Evolutionary conservation across 176 grass and related monocot genomes (phyloP).

Genomic region (Oryza meridionalis): DNA sequence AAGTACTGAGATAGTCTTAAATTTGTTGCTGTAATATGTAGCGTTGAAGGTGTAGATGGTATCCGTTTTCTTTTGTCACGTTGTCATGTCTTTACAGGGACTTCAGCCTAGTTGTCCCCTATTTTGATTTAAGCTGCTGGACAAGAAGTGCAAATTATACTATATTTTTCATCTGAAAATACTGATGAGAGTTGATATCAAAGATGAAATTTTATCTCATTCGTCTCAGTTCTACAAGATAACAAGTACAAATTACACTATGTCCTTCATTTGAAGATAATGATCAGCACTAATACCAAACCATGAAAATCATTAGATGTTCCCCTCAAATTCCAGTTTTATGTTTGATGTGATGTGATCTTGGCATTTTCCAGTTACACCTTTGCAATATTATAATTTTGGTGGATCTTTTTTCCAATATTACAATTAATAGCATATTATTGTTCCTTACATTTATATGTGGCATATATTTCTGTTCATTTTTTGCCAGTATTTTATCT

Average conservation of each 20-base stretch:
- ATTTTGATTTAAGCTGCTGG: not conserved
- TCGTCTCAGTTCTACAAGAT: not conserved
- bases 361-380: slow-evolving; percentile 3
- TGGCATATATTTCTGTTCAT: not conserved
- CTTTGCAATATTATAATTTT: not conserved
- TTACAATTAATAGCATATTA: not conserved
- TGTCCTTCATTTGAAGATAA: not conserved
- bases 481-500: slow-evolving; percentile 25
- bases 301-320: not conserved
- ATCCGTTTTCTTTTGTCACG: not conserved
- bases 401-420: not conserved
- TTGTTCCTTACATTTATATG: not conserved
- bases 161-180: not conserved
- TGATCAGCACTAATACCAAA: not conserved
- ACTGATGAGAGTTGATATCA: too few relatives aligned
- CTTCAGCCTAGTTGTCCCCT: not conserved
- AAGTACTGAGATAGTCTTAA: not conserved
- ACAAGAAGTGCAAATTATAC: not conserved
- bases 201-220: not conserved
- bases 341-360: not conserved
- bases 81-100: not conserved
- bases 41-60: not conserved
- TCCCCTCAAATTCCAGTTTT: not conserved
- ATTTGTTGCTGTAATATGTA: not conserved
- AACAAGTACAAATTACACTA: not conserved